Base-by-base conservation (phyloP, 768 basidiomycete species). In the Phanerochaete carnosa region DNA sequence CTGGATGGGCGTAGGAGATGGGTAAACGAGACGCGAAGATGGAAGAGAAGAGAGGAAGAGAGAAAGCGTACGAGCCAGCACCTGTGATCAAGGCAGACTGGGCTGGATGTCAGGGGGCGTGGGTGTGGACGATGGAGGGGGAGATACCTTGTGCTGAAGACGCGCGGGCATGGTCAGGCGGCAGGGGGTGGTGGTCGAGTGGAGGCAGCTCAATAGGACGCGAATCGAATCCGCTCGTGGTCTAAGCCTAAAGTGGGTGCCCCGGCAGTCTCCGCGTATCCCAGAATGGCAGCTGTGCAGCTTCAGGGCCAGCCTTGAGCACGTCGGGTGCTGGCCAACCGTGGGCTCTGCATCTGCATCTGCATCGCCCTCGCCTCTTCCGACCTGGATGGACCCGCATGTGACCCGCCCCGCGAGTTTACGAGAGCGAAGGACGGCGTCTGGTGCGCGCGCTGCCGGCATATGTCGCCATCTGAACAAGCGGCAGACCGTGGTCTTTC, bases 21-120 rank as follows among this genome's bases (percentile, higher is more conserved):
- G 53, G 25, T 35, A 37, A 13, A 28, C 52, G 16, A 25, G 32
- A 32, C 15, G 37, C 50, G 22, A 15, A 79, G 39, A 92, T 78
- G 70, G 28, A 13, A 26, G 22, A 45, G 46, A 16, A 45, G 52
- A 43, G 39, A 19, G 12, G 23, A 16, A 15, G 23, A 53, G 22
- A 32, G 15, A 50, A 28, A n/a, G 72, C 81, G 67, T 63, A 83
- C 82, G 76, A 76, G 59, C 77, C 83, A 33, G 79, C 83, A 46
- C 83, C 83, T 26, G 83, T 85, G 69, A 85, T 75, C 64, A 85
- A 72, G 7, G 70, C 69, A 56, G 64, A 63, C 70, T 70, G 50
- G 12, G n/a, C 4, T 39, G 23, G 39, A 47, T 45, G 8, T n/a
- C n/a, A n/a, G n/a, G n/a, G 28, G 35, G 52, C n/a, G 54, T 43